Percentiles rank a stretch among this genome's conserved stretches.
phyloP scores from a whole-genome alignment of 78 protist genomes.

The Tieghemostelium lacteum region DNA sequence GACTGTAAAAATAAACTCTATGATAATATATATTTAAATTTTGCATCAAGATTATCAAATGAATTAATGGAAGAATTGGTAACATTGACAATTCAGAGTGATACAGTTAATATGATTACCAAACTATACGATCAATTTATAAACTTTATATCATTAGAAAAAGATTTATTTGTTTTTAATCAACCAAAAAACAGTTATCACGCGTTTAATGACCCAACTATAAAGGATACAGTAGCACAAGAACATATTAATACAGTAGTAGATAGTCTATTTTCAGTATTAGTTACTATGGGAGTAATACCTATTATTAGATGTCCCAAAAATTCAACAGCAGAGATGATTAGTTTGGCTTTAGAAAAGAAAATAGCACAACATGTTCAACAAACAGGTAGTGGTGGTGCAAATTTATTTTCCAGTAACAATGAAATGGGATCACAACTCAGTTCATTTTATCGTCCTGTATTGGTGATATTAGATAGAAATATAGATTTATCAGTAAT shows the following conservation, averaged over 20 bases:
- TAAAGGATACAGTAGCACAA: slow-evolving; percentile 76
- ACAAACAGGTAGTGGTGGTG: slow-evolving; percentile 8
- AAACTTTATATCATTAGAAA: slow-evolving; percentile 88
- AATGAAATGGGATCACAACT: slow-evolving; percentile 28
- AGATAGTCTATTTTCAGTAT: slow-evolving; percentile 84
- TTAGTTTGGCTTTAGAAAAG: slow-evolving; percentile 75
- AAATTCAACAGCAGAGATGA: slow-evolving; percentile 87
- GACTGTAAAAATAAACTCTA: slow-evolving; percentile 86
- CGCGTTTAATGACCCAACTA: slow-evolving; percentile 58
- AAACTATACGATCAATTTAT: slow-evolving; percentile 90
- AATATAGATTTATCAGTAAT: slow-evolving; percentile 83
- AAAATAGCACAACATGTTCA: slow-evolving; percentile 31
- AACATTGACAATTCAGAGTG: slow-evolving; percentile 69
- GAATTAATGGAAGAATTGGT: slow-evolving; percentile 89
- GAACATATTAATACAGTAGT: slow-evolving; percentile 71
- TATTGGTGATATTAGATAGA: slow-evolving; percentile 88
- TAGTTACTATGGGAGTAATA: slow-evolving; percentile 86
- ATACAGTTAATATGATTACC: slow-evolving; percentile 48
- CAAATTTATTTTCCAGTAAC: slow-evolving; percentile 33
- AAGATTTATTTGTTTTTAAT: slow-evolving; percentile 82
- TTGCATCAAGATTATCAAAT: slow-evolving; percentile 84
- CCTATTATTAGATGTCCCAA: slow-evolving; percentile 88
- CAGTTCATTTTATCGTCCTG: slow-evolving; percentile 53
- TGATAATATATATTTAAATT: slow-evolving; percentile 89
- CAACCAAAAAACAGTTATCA: slow-evolving; percentile 43